These are phyloP conservation scores for Lathyrus oleraceus DNA, from an alignment of 306 rosid genomes.

Conservation along the genomic window DNA sequence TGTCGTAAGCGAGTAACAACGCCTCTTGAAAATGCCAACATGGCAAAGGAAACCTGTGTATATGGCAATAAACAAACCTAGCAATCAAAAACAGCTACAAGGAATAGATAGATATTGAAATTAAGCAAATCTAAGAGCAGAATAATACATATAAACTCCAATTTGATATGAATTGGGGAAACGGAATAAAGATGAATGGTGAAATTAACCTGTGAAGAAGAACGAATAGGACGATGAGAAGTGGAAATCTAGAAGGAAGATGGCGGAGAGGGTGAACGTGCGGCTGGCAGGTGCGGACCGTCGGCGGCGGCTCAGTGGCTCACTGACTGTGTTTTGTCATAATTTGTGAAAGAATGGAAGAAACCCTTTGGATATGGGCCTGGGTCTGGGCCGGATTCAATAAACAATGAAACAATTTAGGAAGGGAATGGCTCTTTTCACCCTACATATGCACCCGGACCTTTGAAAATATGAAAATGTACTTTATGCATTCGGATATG, in stretches of 20 bases:
- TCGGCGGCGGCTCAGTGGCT: not conserved
- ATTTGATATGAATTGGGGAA: not conserved
- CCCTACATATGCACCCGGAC: too few relatives aligned
- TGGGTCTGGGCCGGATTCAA: not conserved
- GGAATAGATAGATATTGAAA: not conserved
- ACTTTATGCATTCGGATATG: too few relatives aligned
- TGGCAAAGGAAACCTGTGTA: constrained; percentile 36
- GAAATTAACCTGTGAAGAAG: not conserved
- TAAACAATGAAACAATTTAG: too few relatives aligned
- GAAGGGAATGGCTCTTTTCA: too few relatives aligned
- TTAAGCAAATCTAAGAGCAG: not conserved
- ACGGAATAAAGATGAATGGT: not conserved
- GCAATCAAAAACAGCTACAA: not conserved
- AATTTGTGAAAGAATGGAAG: not conserved
- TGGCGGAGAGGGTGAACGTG: not conserved
- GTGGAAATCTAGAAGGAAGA: not conserved
- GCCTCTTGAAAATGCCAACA: constrained; percentile 75
- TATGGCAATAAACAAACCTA: not conserved
- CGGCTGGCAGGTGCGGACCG: not conserved
- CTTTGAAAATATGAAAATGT: too few relatives aligned
- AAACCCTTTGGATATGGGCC: not conserved
- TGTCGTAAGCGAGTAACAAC: constrained; percentile 59
- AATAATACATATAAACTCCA: not conserved
- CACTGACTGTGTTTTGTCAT: not conserved
- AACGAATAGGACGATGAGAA: not conserved